Evolutionary conservation across 768 basidiomycete genomes (phyloP).

Genomic region (Sarcodon sp.): DNA sequence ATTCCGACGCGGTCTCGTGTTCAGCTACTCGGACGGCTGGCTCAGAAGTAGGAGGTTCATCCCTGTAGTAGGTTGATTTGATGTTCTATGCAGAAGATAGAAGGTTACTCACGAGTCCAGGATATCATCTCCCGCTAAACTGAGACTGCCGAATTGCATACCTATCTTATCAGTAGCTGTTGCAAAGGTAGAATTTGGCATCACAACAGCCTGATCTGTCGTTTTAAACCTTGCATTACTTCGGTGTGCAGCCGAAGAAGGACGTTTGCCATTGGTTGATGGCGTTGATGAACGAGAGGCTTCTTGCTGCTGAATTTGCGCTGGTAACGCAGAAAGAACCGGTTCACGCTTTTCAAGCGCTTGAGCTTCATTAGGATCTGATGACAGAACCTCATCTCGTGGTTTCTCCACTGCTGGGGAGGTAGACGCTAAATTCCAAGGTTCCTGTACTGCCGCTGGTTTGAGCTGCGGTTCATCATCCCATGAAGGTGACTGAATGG

Average conservation of each 20-base stretch:
- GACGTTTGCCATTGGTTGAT: constrained; percentile 24
- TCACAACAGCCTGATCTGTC: constrained; percentile 68
- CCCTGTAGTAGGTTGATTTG: constrained; percentile 11
- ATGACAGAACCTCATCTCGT: constrained; percentile 21
- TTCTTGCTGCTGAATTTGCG: constrained; percentile 8
- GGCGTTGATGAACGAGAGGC: constrained; percentile 11
- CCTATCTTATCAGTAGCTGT: constrained; percentile 63
- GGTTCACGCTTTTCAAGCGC: background rate
- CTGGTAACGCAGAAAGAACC: constrained; percentile 7
- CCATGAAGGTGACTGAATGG: constrained; percentile 21
- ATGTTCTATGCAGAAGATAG: background rate
- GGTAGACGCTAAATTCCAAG: background rate
- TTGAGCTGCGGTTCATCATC: constrained; percentile 20
- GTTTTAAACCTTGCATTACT: constrained; percentile 55
- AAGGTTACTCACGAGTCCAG: constrained; percentile 33
- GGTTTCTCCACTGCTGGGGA: background rate
- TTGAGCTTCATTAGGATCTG: background rate
- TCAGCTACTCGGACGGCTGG: constrained; percentile 9
- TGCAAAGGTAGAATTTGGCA: constrained; percentile 56
- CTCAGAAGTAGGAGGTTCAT: constrained; percentile 22
- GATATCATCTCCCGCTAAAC: constrained; percentile 53
- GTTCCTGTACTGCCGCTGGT: constrained; percentile 3
- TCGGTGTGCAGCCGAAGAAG: constrained; percentile 39
- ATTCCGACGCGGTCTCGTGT: constrained; percentile 8
- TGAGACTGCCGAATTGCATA: constrained; percentile 85